A percentile compares a stretch with the other conserved stretches of the same genome.
These are phyloP conservation scores for Obba rivulosa DNA, from an alignment of 768 basidiomycete species.

Conservation along the genomic window DNA sequence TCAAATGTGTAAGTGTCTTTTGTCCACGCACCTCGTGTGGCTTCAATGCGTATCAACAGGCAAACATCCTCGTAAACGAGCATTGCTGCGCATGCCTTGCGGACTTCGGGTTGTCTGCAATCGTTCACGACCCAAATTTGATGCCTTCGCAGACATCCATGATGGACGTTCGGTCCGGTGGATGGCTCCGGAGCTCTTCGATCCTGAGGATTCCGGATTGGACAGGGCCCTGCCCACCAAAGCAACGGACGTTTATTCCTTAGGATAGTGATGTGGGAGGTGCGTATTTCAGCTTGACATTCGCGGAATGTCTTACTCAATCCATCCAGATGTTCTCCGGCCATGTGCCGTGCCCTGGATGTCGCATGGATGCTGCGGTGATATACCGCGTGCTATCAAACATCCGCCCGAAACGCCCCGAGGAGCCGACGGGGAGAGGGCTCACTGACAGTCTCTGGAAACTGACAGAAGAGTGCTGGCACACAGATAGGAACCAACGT, in stretches of 20 bases:
- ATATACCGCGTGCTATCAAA: neutral
- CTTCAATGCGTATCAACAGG: neutral
- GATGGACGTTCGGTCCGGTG: neutral
- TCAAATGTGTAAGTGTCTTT: constrained; percentile 13
- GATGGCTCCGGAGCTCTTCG: neutral
- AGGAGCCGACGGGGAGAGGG: neutral
- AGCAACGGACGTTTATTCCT: no score
- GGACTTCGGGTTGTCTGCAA: neutral
- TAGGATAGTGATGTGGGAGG: no score
- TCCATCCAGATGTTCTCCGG: neutral
- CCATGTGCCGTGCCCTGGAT: neutral
- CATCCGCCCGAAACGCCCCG: neutral
- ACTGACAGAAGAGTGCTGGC: constrained; percentile 3
- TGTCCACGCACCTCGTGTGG: neutral
- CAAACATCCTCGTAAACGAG: neutral
- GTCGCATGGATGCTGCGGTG: neutral
- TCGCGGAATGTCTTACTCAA: no score
- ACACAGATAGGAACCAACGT: neutral
- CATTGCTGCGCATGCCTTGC: neutral
- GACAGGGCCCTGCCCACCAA: no score
- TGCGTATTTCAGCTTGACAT: no score
- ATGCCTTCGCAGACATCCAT: no score
- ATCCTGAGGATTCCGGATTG: neutral
- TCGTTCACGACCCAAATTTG: neutral
- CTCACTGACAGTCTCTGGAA: constrained; percentile 3